These are phyloP conservation scores for Emiliania huxleyi DNA, from an alignment of 78 protist species.

Conservation along the genomic window DNA sequence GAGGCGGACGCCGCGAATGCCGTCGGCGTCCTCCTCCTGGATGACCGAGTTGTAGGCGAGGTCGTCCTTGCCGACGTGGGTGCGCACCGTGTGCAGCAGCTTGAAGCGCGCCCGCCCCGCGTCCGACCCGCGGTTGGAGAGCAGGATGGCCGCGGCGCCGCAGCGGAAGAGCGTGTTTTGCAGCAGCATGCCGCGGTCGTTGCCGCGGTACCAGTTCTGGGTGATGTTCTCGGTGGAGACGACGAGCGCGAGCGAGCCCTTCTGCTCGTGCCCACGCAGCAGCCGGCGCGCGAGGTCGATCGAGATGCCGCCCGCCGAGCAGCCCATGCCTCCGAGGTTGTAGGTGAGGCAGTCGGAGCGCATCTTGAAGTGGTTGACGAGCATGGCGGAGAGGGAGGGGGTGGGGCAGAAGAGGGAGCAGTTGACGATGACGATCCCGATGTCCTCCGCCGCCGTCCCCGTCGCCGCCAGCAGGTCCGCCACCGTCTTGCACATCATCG, in stretches of 20 bases:
- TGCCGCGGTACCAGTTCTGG: constrained; percentile 83
- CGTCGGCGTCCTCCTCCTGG: constrained; percentile 72
- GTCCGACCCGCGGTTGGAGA: constrained; percentile 62
- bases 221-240: constrained; percentile 86
- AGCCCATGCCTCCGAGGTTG: constrained; percentile 81
- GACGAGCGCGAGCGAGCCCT: constrained; percentile 57
- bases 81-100: constrained; percentile 55
- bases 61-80: constrained; percentile 62
- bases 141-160: constrained; percentile 90
- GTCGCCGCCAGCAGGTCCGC: neutral
- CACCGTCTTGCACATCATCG: neutral
- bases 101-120: constrained; percentile 60
- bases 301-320: constrained; percentile 60
- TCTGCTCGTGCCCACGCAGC: constrained; percentile 59
- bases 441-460: neutral
- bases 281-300: constrained; percentile 79
- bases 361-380: constrained; percentile 68
- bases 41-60: constrained; percentile 60
- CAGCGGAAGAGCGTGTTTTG: constrained; percentile 80
- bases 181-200: constrained; percentile 70
- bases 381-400: constrained; percentile 80
- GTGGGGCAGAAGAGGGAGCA: constrained; percentile 85
- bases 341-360: constrained; percentile 56
- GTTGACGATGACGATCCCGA: constrained; percentile 68
- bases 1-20: constrained; percentile 74